phyloP scores from a whole-genome alignment of 306 rosid genomes.

The Prunus padus region DNA sequence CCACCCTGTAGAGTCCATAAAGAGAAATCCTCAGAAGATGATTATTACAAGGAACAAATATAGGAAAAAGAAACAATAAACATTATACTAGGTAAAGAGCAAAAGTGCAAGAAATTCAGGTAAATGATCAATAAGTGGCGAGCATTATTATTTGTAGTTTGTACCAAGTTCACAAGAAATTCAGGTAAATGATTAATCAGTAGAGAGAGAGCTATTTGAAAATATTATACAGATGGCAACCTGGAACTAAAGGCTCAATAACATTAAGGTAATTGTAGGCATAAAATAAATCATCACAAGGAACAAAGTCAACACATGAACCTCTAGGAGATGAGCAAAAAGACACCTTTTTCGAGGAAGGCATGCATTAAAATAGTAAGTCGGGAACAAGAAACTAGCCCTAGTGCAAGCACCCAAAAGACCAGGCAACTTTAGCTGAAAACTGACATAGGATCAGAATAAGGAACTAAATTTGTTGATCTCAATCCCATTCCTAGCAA shows the following conservation, averaged over 20 bases:
- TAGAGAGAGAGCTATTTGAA: too few relatives aligned
- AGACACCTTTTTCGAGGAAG: neutral
- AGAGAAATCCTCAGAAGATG: constrained; percentile 7
- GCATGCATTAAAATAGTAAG: neutral
- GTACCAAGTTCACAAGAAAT: neutral
- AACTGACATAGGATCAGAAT: neutral
- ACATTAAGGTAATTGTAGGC: neutral
- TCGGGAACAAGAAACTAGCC: neutral
- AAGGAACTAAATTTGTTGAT: neutral
- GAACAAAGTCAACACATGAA: neutral
- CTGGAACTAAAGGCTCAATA: too few relatives aligned
- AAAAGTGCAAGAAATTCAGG: neutral
- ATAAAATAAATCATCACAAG: neutral
- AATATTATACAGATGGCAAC: too few relatives aligned
- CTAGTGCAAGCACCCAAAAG: neutral
- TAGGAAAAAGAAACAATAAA: neutral
- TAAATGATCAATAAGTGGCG: neutral
- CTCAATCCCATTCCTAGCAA: neutral
- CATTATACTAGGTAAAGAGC: neutral
- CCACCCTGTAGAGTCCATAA: constrained; percentile 48
- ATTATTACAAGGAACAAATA: neutral
- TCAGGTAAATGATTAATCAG: too few relatives aligned
- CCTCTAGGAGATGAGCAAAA: neutral
- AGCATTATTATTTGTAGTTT: too few relatives aligned
- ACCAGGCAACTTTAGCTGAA: neutral